Percentiles rank a stretch among this genome's conserved stretches.
Evolutionary conservation across 2,329 filamentous ascomycete species (phyloP).

Genomic region (Cyphellophora attinorum): DNA sequence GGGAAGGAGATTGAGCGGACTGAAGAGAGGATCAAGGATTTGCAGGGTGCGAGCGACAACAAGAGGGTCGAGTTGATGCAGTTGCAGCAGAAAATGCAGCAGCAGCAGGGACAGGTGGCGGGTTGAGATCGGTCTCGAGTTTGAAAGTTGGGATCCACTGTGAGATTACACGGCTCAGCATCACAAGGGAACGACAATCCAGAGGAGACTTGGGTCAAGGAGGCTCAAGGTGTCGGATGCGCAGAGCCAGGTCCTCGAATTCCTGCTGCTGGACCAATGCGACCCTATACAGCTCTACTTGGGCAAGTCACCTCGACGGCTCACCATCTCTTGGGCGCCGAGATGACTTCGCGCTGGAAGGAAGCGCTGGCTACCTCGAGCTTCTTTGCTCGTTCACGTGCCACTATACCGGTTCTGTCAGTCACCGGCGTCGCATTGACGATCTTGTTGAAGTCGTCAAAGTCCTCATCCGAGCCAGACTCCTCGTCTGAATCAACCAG

Average conservation of each 20-base stretch:
- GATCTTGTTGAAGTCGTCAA: constrained; percentile 72
- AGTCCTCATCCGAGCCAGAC: constrained; percentile 59
- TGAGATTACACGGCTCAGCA: too few species aligned
- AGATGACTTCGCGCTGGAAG: constrained; percentile 39
- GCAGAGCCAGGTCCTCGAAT: too few species aligned
- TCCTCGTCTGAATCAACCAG: constrained; percentile 56
- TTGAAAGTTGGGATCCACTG: too few species aligned
- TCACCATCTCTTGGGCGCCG: constrained; percentile 40
- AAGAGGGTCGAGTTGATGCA: constrained; percentile 52
- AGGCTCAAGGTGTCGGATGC: too few species aligned
- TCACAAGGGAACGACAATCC: too few species aligned
- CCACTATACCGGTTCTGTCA: constrained; percentile 66
- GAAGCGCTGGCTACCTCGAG: constrained; percentile 40
- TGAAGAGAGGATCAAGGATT: constrained; percentile 55
- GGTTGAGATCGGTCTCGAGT: too few species aligned
- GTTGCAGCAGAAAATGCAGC: constrained; percentile 18
- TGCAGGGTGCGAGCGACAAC: constrained; percentile 55
- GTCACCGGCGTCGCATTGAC: constrained; percentile 86
- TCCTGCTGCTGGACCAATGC: too few species aligned
- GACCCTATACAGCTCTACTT: too few species aligned
- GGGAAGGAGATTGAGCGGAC: constrained; percentile 74
- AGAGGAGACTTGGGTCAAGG: background rate
- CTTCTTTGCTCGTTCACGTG: constrained; percentile 47
- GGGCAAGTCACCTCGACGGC: too few species aligned
- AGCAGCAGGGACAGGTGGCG: constrained; percentile 13